phyloP scores from a whole-genome alignment of 176 grass and related monocot species.

The Sorghum bicolor region DNA sequence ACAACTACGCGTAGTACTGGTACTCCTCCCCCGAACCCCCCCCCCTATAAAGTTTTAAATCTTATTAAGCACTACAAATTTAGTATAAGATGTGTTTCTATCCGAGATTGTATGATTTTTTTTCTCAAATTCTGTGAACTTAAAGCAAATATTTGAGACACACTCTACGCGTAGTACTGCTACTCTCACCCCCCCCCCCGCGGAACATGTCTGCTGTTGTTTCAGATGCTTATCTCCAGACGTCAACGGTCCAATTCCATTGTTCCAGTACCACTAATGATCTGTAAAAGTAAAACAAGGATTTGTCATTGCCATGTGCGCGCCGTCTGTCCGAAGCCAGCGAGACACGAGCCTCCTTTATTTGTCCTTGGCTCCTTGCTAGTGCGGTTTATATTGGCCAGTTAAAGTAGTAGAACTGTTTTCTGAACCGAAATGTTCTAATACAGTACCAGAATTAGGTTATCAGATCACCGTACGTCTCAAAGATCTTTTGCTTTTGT shows the following conservation, averaged over 20 bases:
- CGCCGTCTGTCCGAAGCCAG: not conserved
- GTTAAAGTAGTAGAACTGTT: no score
- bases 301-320: not conserved
- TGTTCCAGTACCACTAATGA: not conserved
- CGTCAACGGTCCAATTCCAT: not conserved
- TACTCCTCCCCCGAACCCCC: not conserved
- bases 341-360: not conserved
- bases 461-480: not conserved
- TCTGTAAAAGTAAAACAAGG: not conserved
- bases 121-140: no score
- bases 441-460: slow-evolving; percentile 4
- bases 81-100: no score
- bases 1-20: not conserved
- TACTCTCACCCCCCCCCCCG: not conserved
- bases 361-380: not conserved
- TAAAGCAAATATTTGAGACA: no score
- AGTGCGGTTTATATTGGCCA: not conserved
- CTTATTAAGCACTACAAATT: no score
- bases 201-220: not conserved
- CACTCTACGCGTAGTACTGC: not conserved
- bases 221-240: not conserved
- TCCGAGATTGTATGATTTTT: no score
- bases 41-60: no score
- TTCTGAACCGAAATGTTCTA: not conserved
- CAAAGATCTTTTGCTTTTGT: not conserved